Evolutionary conservation across 176 grass and related monocot species (phyloP), one percentile per base, ranked within the genome.

Genomic region (Melocanna baccifera): DNA sequence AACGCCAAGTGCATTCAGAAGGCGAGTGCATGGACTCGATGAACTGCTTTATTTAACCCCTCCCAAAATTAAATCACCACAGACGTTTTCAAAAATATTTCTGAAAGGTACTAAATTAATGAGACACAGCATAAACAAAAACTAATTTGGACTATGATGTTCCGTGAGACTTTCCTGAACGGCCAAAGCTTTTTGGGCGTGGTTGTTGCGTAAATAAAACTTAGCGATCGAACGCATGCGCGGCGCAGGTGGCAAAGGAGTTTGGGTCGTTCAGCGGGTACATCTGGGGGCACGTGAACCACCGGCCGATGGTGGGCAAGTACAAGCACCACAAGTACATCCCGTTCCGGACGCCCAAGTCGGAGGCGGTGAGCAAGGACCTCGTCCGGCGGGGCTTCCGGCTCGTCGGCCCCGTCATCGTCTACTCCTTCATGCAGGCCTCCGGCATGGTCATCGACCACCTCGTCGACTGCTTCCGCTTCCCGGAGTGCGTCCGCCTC

Each of bases 401-500:
- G 14, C 81, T 99, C 8, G 97, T 96, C 0, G 97, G 93, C 1
- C 97, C 97, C 3, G 97, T 99, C 29, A 99, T 99, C n/a, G 68
- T 96, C 68, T 96, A 96, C 79, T 96, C 94, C 20, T 99, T 96
- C 90, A 99, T 99, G 97, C 91, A 99, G 83, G 93, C 91, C 45
- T 62, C 89, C 14, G 93, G 93, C 61, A 94, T 96, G 84, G 88
- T 84, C 32, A 92, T 94, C 29, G 97, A 99, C 77, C 97, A 99
- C 59, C 93, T 99, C 29, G 84, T 99, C 65, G 84, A 76, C 58
- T 99, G 97, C 64, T 99, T 89, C 63, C 87, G 97, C 0, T 99
- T 96, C 75, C 46, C 43, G 0, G 91, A 99, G 41, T 99, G 93
- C 10, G 86, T 94, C 39, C 85, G 74, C 46, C 86, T 94, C 2